Percentiles rank a stretch among this genome's conserved stretches.
Evolutionary conservation across 768 basidiomycete genomes (phyloP).

Genomic region (Cubamyces lactineus): DNA sequence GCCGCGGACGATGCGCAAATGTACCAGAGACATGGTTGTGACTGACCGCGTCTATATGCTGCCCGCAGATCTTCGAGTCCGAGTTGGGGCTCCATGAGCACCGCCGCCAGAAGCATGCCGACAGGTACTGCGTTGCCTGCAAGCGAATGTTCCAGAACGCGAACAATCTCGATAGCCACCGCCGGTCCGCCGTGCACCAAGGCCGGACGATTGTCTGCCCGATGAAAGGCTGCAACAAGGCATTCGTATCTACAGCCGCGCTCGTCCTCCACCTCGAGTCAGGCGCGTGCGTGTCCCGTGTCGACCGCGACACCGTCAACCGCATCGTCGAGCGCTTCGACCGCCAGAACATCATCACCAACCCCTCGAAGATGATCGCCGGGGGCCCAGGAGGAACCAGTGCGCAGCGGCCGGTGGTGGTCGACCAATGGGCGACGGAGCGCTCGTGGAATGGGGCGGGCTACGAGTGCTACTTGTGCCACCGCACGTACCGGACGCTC

Average conservation of each 20-base stretch:
- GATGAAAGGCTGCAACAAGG: slow-evolving; percentile 45
- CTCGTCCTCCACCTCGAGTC: slow-evolving; percentile 66
- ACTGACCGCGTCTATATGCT: background rate
- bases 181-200: slow-evolving; percentile 55
- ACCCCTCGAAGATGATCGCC: slow-evolving; percentile 55
- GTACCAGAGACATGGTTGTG: background rate
- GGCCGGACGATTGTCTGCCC: slow-evolving; percentile 42
- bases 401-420: slow-evolving; percentile 22
- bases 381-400: slow-evolving; percentile 25
- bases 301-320: slow-evolving; percentile 45
- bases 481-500: slow-evolving; percentile 45
- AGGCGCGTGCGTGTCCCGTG: slow-evolving; percentile 57
- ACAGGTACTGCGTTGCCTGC: slow-evolving; percentile 49
- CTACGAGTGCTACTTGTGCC: slow-evolving; percentile 72
- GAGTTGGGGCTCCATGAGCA: slow-evolving; percentile 45
- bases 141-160: slow-evolving; percentile 45
- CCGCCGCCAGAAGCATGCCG: slow-evolving; percentile 24
- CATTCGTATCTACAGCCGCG: slow-evolving; percentile 57
- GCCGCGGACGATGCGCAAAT: too few relatives aligned
- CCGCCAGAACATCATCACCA: slow-evolving; percentile 52
- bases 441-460: slow-evolving; percentile 45
- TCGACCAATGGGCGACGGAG: slow-evolving; percentile 42
- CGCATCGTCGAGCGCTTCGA: slow-evolving; percentile 48
- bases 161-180: slow-evolving; percentile 49
- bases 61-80: slow-evolving; percentile 41